Conservation (phyloP, 331 rosid genomes). For the Telfairia occidentalis region DNA sequence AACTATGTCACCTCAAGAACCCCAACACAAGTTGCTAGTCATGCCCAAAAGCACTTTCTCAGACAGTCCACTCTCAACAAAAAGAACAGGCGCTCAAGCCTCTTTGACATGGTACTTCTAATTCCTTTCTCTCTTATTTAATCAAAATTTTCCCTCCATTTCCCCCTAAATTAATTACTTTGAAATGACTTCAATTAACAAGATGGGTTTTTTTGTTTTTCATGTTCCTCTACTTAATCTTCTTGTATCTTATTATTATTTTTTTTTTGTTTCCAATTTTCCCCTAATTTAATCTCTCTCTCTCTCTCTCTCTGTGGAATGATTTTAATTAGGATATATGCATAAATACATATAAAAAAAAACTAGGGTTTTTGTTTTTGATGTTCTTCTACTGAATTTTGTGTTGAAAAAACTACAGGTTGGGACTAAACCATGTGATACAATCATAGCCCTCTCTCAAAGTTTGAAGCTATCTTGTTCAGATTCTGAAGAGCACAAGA, state of each 20-base stretch:
- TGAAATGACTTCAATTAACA: too few species aligned
- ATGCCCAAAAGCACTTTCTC: conserved; percentile 85
- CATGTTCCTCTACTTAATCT: too few species aligned
- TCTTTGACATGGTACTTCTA: conserved; percentile 55
- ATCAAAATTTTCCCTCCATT: too few species aligned
- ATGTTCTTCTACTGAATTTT: neutral
- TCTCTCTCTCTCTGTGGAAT: too few species aligned
- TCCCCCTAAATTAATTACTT: neutral
- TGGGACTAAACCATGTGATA: conserved; percentile 21
- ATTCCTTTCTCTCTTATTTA: too few species aligned
- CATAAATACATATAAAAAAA: neutral
- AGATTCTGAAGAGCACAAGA: neutral
- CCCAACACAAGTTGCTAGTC: conserved; percentile 95
- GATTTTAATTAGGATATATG: too few species aligned
- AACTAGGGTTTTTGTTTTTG: neutral
- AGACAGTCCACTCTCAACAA: conserved; percentile 44
- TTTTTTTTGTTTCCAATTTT: too few species aligned
- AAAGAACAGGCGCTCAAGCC: conserved; percentile 85
- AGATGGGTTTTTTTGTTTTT: too few species aligned
- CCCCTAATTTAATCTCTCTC: too few species aligned
- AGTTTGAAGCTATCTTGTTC: neutral
- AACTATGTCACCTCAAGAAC: conserved; percentile 77
- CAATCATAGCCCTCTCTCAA: neutral
- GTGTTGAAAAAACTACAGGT: conserved; percentile 24
- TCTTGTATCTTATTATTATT: too few species aligned